Percentiles rank a stretch among this genome's conserved stretches.
These are phyloP conservation scores for Aspergillus ibericus DNA, from an alignment of 2,329 filamentous ascomycete species.

Conservation along the genomic window DNA sequence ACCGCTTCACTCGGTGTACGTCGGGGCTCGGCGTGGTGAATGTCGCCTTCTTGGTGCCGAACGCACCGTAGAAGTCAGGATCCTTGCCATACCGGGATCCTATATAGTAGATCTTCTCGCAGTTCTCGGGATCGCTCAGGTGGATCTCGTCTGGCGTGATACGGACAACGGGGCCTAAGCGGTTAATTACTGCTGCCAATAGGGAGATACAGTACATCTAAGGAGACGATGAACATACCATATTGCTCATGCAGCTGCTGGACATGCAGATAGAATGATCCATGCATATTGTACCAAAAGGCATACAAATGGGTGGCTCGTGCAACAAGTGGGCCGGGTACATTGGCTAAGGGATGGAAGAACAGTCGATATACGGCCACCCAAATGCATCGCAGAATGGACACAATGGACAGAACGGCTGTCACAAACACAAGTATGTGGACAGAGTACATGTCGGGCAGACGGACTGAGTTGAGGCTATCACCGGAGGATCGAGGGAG, in stretches of 20 bases:
- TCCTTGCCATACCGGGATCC: slow-evolving; percentile 27
- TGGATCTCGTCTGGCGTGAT: slow-evolving; percentile 31
- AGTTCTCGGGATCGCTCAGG: slow-evolving; percentile 27
- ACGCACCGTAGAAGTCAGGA: slow-evolving; percentile 26
- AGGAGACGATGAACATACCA: slow-evolving; percentile 15
- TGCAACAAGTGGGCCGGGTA: slow-evolving; percentile 30
- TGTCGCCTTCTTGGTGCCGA: slow-evolving; percentile 29
- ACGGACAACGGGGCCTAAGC: slow-evolving; percentile 29
- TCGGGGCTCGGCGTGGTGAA: slow-evolving; percentile 31
- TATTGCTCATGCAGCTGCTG: slow-evolving; percentile 28
- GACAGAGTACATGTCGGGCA: neutral
- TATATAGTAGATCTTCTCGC: slow-evolving; percentile 27
- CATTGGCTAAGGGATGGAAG: slow-evolving; percentile 30
- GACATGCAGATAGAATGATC: slow-evolving; percentile 26
- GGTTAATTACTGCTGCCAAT: neutral
- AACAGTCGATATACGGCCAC: slow-evolving; percentile 26
- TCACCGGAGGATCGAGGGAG: neutral
- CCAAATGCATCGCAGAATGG: slow-evolving; percentile 5
- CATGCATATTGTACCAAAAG: slow-evolving; percentile 28
- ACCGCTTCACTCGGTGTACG: slow-evolving; percentile 29
- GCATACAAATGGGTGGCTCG: slow-evolving; percentile 22
- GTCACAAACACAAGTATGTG: neutral
- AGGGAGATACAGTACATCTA: neutral
- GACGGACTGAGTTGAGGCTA: neutral
- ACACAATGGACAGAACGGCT: neutral